Evolutionary conservation across 1,139 yeast species (phyloP), one percentile per base, ranked within the genome.

Genomic region (Pichia sp.): DNA sequence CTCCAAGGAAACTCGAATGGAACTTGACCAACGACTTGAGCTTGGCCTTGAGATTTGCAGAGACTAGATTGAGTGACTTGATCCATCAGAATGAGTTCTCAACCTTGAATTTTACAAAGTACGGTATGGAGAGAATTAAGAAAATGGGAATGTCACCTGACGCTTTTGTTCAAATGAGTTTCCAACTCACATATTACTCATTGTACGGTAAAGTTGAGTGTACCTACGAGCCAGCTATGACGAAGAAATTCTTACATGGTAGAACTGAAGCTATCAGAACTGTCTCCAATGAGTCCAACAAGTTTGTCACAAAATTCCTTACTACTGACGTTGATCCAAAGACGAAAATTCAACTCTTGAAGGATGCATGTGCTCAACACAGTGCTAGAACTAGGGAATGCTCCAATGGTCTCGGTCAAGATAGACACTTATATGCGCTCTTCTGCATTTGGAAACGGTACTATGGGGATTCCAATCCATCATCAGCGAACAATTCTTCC

Each of bases 201-300:
- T 69, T 87, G 35, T 87, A 87, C 56, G 96, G 96, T 31, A 83
- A 83, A 53, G 93, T 86, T 29, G 96, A 86, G 57, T 84, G 94
- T 49, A 85, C 95, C 12, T 87, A 87, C 58, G 96, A 87, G 61
- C 96, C 96, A 3, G 95, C 95, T 11, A 87, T 87, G 96, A 87
- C 96, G 2, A 87, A 87, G 58, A 67, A 67, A 41, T 87, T 78
- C 54, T 71, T 79, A 47, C 95, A 87, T 56, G 96, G 96, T 13
- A 72, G 96, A 55, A 87, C 96, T 0, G 96, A 87, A 59, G 94
- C 96, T 5, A 77, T 87, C 37, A 69, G 96, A 49, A 73, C 94
- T 0, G 96, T 86, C 3, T 77, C 93, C 11, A 69, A 73, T 46
- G 87, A 85, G 53, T 82, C 94, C 2, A 83, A 82, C 53, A 67